These are phyloP conservation scores for Agrocybe praecox DNA, from an alignment of 768 basidiomycete species.

Conservation along the genomic window DNA sequence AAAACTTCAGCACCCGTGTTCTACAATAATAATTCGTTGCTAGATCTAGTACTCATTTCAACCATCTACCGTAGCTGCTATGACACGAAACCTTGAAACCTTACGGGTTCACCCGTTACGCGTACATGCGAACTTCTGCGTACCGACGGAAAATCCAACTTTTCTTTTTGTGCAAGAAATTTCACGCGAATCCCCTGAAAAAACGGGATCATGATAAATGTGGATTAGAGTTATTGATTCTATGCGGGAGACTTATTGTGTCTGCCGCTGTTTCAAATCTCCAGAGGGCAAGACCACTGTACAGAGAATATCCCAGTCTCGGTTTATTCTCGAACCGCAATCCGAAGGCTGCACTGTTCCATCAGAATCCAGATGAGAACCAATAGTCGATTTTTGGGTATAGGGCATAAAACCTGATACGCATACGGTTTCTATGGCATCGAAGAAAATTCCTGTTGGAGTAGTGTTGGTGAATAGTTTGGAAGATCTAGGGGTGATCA, in stretches of 20 bases:
- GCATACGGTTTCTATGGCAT: not conserved
- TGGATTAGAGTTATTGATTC: too few relatives aligned
- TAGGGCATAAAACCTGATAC: not conserved
- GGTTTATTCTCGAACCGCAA: too few relatives aligned
- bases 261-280: too few relatives aligned
- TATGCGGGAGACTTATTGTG: too few relatives aligned
- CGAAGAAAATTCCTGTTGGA: not conserved
- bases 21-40: not conserved
- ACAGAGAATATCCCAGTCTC: too few relatives aligned
- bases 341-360: not conserved
- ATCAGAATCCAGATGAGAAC: not conserved
- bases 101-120: not conserved
- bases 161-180: too few relatives aligned
- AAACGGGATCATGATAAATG: too few relatives aligned
- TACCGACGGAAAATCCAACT: not conserved
- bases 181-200: too few relatives aligned
- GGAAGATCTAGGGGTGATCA: not conserved
- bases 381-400: not conserved
- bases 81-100: not conserved
- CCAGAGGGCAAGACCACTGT: too few relatives aligned
- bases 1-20: not conserved
- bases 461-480: not conserved
- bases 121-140: not conserved
- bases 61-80: not conserved
- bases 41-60: not conserved